phyloP scores from a whole-genome alignment of 2,329 filamentous ascomycete species.

The Daldinia sp. region DNA sequence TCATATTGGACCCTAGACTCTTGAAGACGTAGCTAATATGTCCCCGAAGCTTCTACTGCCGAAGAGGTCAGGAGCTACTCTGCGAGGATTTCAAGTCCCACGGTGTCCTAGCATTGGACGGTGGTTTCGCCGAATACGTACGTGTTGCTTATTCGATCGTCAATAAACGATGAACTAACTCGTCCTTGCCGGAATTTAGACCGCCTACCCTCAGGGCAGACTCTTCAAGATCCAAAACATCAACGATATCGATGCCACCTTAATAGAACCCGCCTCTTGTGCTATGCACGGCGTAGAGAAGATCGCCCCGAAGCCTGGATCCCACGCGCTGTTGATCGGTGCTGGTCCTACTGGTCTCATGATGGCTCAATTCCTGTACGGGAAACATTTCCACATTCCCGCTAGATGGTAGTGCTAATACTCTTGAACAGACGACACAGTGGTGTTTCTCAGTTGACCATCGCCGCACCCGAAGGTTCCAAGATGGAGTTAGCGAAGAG shows the following conservation, averaged over 20 bases:
- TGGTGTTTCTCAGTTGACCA: constrained; percentile 73
- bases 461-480: constrained; percentile 72
- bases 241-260: constrained; percentile 71
- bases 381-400: not conserved
- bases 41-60: constrained; percentile 68
- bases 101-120: constrained; percentile 69
- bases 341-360: constrained; percentile 72
- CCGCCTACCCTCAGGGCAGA: constrained; percentile 59
- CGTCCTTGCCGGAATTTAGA: constrained; percentile 36
- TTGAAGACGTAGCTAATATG: constrained; percentile 16
- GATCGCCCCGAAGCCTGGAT: constrained; percentile 71
- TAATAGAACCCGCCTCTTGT: constrained; percentile 75
- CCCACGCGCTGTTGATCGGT: constrained; percentile 71
- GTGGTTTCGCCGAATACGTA: constrained; percentile 75
- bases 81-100: constrained; percentile 75
- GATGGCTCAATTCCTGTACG: constrained; percentile 48
- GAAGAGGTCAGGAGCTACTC: constrained; percentile 70
- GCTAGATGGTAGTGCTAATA: not conserved
- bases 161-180: constrained; percentile 38
- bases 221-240: constrained; percentile 74
- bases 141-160: constrained; percentile 55
- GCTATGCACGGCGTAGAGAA: constrained; percentile 75
- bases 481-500: constrained; percentile 75
- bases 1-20: not conserved
- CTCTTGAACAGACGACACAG: constrained; percentile 54